Evolutionary conservation across 805 yeast genomes (phyloP).

Genomic region (Yamadazyma olivae): DNA sequence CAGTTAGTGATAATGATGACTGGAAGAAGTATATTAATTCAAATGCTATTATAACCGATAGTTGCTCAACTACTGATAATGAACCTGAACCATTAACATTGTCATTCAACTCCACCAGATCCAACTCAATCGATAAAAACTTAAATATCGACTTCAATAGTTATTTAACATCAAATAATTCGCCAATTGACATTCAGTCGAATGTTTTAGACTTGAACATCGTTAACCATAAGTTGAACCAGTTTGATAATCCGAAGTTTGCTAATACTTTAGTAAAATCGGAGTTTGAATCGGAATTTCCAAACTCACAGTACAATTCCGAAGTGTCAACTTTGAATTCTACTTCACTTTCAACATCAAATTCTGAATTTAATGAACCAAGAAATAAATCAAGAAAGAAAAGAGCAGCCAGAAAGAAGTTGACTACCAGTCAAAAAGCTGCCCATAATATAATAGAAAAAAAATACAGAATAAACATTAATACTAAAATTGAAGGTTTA

Average conservation of each 20-base stretch:
- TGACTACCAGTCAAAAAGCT: constrained; percentile 58
- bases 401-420: constrained; percentile 53
- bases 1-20: constrained; percentile 11
- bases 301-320: background rate
- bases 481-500: constrained; percentile 65
- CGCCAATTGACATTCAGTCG: background rate
- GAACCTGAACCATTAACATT: background rate
- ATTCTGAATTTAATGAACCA: background rate
- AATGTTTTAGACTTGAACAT: constrained; percentile 8
- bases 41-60: constrained; percentile 2
- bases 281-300: background rate
- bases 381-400: constrained; percentile 14
- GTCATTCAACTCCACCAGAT: background rate
- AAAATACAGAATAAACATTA: constrained; percentile 67
- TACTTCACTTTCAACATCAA: background rate
- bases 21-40: constrained; percentile 11
- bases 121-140: background rate
- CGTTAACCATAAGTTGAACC: constrained; percentile 9
- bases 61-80: constrained; percentile 1
- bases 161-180: background rate
- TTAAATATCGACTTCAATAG: background rate
- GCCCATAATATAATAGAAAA: constrained; percentile 75
- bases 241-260: background rate
- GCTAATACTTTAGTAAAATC: background rate
- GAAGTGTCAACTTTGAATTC: no score